Conservation (phyloP, 2,329 filamentous ascomycete genomes). For the Ophiostoma piceae region DNA sequence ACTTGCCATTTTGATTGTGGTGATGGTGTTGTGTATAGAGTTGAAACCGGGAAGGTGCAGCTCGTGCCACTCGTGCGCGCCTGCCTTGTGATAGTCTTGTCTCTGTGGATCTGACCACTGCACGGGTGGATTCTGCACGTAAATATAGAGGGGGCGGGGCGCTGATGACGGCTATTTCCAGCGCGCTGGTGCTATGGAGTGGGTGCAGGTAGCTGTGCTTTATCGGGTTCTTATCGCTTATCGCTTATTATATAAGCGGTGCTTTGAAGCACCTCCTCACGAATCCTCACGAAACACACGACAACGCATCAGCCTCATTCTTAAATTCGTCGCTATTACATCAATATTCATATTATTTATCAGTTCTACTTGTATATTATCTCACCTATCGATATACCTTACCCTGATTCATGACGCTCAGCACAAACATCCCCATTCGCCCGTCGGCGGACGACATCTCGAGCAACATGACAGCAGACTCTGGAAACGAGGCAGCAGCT, state of each 20-base stretch:
- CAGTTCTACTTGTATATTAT: neutral
- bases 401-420: slow-evolving; percentile 2
- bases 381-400: neutral
- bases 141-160: slow-evolving; percentile 14
- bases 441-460: neutral
- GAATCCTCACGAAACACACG: neutral
- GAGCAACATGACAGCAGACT: neutral
- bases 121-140: neutral
- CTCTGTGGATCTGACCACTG: neutral
- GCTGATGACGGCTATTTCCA: slow-evolving; percentile 7
- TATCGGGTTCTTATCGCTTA: neutral
- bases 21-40: neutral
- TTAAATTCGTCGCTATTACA: neutral
- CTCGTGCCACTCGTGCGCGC: neutral
- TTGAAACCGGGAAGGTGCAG: neutral
- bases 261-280: neutral
- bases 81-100: slow-evolving; percentile 1
- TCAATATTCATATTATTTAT: neutral
- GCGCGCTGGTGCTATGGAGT: slow-evolving; percentile 4
- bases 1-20: slow-evolving; percentile 1
- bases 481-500: neutral
- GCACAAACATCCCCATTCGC: neutral
- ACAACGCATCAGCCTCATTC: neutral
- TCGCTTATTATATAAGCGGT: neutral
- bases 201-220: neutral